Evolutionary conservation across 2,329 filamentous ascomycete genomes (phyloP).

Genomic region (Lasiodiplodia theobromae): DNA sequence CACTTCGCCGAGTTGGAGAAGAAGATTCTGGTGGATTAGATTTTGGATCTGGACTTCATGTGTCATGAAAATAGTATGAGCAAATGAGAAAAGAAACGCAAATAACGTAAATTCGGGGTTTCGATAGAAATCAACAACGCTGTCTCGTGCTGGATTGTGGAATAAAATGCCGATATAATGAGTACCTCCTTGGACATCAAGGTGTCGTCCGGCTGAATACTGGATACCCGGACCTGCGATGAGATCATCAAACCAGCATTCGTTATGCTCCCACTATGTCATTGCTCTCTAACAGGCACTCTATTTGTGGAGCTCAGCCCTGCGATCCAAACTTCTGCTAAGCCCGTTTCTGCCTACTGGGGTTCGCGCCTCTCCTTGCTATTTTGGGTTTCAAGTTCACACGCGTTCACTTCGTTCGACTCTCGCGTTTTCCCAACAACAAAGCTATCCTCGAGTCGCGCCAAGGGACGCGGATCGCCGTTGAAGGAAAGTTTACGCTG

Average conservation of each 20-base stretch:
- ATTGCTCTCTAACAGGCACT: not conserved
- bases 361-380: not conserved
- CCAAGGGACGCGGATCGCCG: not conserved
- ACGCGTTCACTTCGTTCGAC: not conserved
- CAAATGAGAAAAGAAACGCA: conserved; percentile 13
- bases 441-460: not conserved
- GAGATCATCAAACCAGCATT: not conserved
- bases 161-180: not conserved
- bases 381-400: not conserved
- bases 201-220: not conserved
- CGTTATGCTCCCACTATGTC: not conserved
- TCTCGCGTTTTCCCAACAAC: not conserved
- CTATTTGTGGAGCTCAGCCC: not conserved
- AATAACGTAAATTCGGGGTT: not conserved
- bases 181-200: not conserved
- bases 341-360: not conserved
- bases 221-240: not conserved
- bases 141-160: not conserved
- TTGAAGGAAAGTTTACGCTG: not conserved
- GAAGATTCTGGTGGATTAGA: conserved; percentile 81
- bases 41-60: not conserved
- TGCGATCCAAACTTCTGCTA: not conserved
- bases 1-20: conserved; percentile 83
- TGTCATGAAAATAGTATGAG: conserved; percentile 13
- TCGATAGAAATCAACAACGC: not conserved